Evolutionary conservation across 768 basidiomycete species (phyloP).

Genomic region (Ephemerocybe angulata): DNA sequence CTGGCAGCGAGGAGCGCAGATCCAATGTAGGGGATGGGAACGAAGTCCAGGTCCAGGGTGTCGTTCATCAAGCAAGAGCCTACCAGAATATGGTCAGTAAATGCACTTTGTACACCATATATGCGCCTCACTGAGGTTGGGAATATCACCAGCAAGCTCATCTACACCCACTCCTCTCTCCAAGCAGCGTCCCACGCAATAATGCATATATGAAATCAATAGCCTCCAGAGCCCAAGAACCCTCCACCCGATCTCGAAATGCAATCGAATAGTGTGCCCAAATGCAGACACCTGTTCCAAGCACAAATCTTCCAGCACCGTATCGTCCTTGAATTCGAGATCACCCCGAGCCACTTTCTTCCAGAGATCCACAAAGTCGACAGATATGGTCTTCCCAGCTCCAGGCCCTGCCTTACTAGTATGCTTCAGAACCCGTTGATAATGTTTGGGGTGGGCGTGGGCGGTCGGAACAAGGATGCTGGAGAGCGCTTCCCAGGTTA

Average conservation of each 20-base stretch:
- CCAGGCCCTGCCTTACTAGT: too few species aligned
- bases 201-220: too few species aligned
- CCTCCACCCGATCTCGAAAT: background rate
- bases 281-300: background rate
- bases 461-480: too few species aligned
- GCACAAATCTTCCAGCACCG: background rate
- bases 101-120: too few species aligned
- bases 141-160: background rate
- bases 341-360: background rate
- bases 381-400: background rate
- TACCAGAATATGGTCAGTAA: background rate
- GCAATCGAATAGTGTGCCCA: background rate
- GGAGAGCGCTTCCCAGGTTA: too few species aligned
- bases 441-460: background rate
- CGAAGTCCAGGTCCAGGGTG: slow-evolving; percentile 1
- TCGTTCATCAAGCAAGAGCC: background rate
- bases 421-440: background rate
- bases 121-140: background rate
- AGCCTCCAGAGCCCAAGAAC: background rate
- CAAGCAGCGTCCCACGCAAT: background rate
- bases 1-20: background rate
- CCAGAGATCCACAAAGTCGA: background rate
- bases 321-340: background rate
- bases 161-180: background rate
- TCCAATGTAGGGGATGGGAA: background rate